Conservation (phyloP, 129 eudicot species). For the Artemisia argyi region DNA sequence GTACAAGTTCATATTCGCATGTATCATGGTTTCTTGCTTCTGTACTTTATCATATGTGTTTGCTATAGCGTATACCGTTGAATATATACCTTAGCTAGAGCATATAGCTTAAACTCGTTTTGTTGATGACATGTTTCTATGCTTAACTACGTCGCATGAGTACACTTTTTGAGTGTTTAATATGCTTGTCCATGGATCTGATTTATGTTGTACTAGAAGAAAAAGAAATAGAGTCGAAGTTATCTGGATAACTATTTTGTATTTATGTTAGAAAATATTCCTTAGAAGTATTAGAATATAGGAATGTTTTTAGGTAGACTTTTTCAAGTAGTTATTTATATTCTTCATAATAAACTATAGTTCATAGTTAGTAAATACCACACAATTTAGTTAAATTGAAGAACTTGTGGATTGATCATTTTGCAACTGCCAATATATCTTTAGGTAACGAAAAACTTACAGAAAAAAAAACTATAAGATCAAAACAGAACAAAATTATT, state of each 20-base stretch:
- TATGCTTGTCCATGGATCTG: conserved; percentile 4
- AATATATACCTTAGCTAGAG: background rate
- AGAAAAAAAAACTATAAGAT: background rate
- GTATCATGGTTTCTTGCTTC: background rate
- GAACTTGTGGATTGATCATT: background rate
- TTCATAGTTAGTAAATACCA: background rate
- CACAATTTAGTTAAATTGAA: background rate
- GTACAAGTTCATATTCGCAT: conserved; percentile 23
- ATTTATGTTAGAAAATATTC: background rate
- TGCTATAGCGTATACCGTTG: background rate
- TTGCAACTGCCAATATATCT: too few relatives aligned
- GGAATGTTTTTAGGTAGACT: conserved; percentile 7
- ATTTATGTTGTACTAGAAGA: too few relatives aligned
- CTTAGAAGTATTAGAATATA: background rate
- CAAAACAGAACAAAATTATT: conserved; percentile 1
- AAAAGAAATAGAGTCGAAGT: too few relatives aligned
- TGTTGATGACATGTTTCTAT: background rate
- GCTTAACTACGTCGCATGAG: background rate
- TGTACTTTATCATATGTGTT: conserved; percentile 2
- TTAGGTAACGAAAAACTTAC: too few relatives aligned
- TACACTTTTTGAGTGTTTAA: background rate
- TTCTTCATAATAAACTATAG: background rate
- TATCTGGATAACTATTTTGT: conserved; percentile 8
- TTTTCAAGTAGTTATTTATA: background rate
- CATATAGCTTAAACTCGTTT: background rate